These are phyloP conservation scores for Scenedesmus sp. DNA, from an alignment of 163 green algal genomes.

Conservation along the genomic window DNA sequence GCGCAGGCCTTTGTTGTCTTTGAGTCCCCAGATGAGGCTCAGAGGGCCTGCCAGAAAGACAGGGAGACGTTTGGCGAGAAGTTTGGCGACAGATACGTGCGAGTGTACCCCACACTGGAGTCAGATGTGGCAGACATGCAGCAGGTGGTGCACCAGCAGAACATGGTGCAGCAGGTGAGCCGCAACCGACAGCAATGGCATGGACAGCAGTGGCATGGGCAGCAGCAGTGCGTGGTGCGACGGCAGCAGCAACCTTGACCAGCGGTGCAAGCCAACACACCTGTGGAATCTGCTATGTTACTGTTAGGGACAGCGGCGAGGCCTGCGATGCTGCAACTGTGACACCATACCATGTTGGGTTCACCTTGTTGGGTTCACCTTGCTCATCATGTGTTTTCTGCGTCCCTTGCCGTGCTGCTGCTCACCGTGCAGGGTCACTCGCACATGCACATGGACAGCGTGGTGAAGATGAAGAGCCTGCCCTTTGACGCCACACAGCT, in stretches of 20 bases:
- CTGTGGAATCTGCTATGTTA: too few relatives aligned
- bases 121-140: slow-evolving; percentile 69
- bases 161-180: slow-evolving; percentile 56
- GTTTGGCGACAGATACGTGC: slow-evolving; percentile 76
- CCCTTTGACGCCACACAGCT: slow-evolving; percentile 75
- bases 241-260: background rate
- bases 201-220: background rate
- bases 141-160: slow-evolving; percentile 58
- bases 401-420: background rate
- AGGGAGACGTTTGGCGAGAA: slow-evolving; percentile 74
- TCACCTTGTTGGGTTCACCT: background rate
- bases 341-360: too few relatives aligned
- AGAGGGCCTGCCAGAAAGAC: slow-evolving; percentile 71
- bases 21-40: slow-evolving; percentile 63
- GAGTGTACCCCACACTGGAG: slow-evolving; percentile 73
- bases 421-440: slow-evolving; percentile 44
- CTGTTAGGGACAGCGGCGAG: too few relatives aligned
- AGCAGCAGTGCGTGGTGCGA: background rate
- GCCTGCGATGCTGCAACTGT: background rate
- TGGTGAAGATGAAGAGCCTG: slow-evolving; percentile 76
- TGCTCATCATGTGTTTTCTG: background rate
- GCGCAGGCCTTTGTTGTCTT: slow-evolving; percentile 74
- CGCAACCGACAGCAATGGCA: background rate
- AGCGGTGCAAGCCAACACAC: background rate
- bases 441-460: slow-evolving; percentile 67